Conservation (phyloP, 2,329 filamentous ascomycete genomes). For the Apiospora arundinis region DNA sequence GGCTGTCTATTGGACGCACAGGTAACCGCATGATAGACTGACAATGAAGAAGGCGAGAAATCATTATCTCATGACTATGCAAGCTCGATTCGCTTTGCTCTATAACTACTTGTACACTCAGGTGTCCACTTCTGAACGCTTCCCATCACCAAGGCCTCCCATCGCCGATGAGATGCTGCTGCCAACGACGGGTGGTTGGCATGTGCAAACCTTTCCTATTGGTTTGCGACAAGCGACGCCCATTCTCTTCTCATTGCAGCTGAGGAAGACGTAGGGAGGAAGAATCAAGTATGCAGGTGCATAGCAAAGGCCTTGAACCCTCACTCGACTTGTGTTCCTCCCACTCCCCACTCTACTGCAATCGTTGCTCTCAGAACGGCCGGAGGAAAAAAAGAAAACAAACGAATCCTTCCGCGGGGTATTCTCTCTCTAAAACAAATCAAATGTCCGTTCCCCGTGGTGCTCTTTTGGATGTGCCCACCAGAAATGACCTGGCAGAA, state of each 20-base stretch:
- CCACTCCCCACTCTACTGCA: neutral
- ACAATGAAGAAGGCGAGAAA: neutral
- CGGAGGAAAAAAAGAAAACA: constrained; percentile 18
- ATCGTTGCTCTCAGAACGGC: neutral
- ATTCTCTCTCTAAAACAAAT: constrained; percentile 22
- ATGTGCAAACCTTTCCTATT: neutral
- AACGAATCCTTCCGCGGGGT: constrained; percentile 29
- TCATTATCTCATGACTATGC: neutral
- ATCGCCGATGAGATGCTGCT: neutral
- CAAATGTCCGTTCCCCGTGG: constrained; percentile 12
- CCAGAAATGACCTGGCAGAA: neutral
- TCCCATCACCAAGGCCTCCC: constrained; percentile 13
- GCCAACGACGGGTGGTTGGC: neutral
- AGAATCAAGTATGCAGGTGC: too few relatives aligned
- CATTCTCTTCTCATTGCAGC: too few relatives aligned
- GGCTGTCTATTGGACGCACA: neutral
- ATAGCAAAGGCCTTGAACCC: too few relatives aligned
- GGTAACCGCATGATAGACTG: too few relatives aligned
- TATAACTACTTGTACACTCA: constrained; percentile 7
- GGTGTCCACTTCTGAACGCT: neutral
- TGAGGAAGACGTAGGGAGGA: too few relatives aligned
- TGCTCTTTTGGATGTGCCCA: neutral
- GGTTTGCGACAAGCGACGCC: neutral
- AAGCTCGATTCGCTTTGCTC: neutral
- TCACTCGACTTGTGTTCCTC: constrained; percentile 22